These are phyloP conservation scores for Fusarium decemcellulare DNA, from an alignment of 2,329 filamentous ascomycete genomes.

Conservation along the genomic window DNA sequence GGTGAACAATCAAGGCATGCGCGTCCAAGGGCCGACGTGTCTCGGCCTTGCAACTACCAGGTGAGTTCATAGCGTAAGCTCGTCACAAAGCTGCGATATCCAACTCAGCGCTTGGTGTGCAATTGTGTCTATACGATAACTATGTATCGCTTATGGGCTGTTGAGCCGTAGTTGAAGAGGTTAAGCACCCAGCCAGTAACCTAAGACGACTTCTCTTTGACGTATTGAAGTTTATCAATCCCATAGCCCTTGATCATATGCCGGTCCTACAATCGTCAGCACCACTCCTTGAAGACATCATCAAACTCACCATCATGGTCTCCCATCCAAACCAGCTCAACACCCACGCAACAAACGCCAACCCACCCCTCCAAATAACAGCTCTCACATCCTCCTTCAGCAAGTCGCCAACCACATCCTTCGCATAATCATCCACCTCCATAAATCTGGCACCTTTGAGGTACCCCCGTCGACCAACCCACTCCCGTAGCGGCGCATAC, in stretches of 20 bases:
- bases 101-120: too few species aligned
- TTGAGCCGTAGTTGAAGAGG: neutral
- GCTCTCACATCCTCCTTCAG: slow-evolving; percentile 7
- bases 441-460: neutral
- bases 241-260: slow-evolving; percentile 14
- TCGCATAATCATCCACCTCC: slow-evolving; percentile 10
- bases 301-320: slow-evolving; percentile 19
- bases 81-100: too few species aligned
- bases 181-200: too few species aligned
- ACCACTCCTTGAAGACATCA: neutral
- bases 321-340: slow-evolving; percentile 28
- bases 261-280: slow-evolving; percentile 5
- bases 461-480: slow-evolving; percentile 13
- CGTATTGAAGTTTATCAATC: slow-evolving; percentile 10
- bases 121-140: too few species aligned
- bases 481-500: slow-evolving; percentile 14
- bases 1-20: too few species aligned
- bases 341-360: slow-evolving; percentile 22
- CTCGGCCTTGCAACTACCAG: too few species aligned
- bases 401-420: slow-evolving; percentile 12
- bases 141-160: too few species aligned
- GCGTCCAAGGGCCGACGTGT: too few species aligned
- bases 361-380: slow-evolving; percentile 24
- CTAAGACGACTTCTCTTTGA: neutral
- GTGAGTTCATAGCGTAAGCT: too few species aligned